These are phyloP conservation scores for Aspergillus sp. DNA, from an alignment of 2,329 filamentous ascomycete species.

Conservation along the genomic window DNA sequence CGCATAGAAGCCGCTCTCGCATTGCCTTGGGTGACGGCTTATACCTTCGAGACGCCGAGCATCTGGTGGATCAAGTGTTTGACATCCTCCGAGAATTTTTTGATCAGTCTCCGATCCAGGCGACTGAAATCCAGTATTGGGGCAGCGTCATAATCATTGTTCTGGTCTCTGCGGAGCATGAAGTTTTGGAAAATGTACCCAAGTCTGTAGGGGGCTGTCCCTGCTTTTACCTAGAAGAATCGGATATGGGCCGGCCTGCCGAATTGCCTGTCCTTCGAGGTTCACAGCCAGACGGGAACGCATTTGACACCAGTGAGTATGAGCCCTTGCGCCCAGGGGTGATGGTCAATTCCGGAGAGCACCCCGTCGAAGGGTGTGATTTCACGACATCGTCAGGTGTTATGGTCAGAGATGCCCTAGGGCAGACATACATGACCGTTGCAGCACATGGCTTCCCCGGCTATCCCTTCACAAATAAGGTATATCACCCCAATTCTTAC, in stretches of 20 bases:
- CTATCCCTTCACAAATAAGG: neutral
- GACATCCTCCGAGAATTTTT: slow-evolving; percentile 14
- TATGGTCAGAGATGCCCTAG: no score
- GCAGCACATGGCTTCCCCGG: no score
- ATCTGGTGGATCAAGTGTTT: slow-evolving; percentile 6
- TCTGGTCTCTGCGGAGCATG: slow-evolving; percentile 10
- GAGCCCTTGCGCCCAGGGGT: slow-evolving; percentile 13
- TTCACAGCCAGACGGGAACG: neutral
- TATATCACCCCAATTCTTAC: slow-evolving; percentile 5
- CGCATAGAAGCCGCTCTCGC: slow-evolving; percentile 1
- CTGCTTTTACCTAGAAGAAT: slow-evolving; percentile 13
- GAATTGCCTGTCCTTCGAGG: neutral
- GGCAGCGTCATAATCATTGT: slow-evolving; percentile 14
- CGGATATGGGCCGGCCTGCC: slow-evolving; percentile 5
- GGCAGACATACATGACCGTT: no score
- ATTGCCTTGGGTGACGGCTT: slow-evolving; percentile 1
- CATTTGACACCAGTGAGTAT: slow-evolving; percentile 10
- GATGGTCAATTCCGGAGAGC: slow-evolving; percentile 9
- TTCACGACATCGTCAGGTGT: neutral
- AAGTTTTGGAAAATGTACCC: slow-evolving; percentile 4
- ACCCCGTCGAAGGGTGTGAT: neutral
- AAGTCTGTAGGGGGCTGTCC: slow-evolving; percentile 7
- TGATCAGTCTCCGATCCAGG: slow-evolving; percentile 1
- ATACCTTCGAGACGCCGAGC: slow-evolving; percentile 6
- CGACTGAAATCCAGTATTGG: slow-evolving; percentile 20